Conservation (phyloP, 1,139 yeast genomes). For the Yamadazyma epiphylla region DNA sequence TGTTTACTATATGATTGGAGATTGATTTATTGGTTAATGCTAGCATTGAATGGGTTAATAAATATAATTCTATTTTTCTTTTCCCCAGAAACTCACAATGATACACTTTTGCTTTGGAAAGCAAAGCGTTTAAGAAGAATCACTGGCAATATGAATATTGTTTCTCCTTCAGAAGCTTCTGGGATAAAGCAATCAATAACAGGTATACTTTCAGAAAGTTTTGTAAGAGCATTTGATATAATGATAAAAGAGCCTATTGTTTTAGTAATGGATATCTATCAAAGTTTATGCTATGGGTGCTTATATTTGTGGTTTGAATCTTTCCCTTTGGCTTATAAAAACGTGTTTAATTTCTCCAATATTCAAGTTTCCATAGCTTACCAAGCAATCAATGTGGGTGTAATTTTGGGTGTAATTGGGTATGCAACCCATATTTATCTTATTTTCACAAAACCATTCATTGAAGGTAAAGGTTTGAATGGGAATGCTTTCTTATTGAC, state of each 20-base stretch:
- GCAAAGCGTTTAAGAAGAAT: slow-evolving; percentile 31
- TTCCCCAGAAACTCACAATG: slow-evolving; percentile 33
- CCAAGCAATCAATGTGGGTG: slow-evolving; percentile 27
- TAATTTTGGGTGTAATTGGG: slow-evolving; percentile 17
- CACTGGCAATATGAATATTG: slow-evolving; percentile 30
- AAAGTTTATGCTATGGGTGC: slow-evolving; percentile 51
- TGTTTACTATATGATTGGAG: slow-evolving; percentile 23
- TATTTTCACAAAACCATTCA: slow-evolving; percentile 48
- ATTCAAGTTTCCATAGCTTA: slow-evolving; percentile 48
- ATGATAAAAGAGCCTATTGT: slow-evolving; percentile 42
- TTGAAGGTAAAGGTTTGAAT: slow-evolving; percentile 34
- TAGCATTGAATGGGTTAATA: slow-evolving; percentile 24
- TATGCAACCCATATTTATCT: slow-evolving; percentile 17
- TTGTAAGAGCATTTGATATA: slow-evolving; percentile 34
- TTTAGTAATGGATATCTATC: slow-evolving; percentile 44
- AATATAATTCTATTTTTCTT: slow-evolving; percentile 21
- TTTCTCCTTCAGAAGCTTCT: slow-evolving; percentile 30
- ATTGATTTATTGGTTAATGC: slow-evolving; percentile 38
- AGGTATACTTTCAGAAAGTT: slow-evolving; percentile 12
- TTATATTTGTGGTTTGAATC: slow-evolving; percentile 60
- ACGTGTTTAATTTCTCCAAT: slow-evolving; percentile 40
- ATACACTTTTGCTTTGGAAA: slow-evolving; percentile 31
- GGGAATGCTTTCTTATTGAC: slow-evolving; percentile 63
- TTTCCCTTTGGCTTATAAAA: slow-evolving; percentile 51
- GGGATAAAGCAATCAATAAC: not conserved